Evolutionary conservation across 1,284 basidiomycete genomes (phyloP).

Genomic region (Leccinum pachyderme): DNA sequence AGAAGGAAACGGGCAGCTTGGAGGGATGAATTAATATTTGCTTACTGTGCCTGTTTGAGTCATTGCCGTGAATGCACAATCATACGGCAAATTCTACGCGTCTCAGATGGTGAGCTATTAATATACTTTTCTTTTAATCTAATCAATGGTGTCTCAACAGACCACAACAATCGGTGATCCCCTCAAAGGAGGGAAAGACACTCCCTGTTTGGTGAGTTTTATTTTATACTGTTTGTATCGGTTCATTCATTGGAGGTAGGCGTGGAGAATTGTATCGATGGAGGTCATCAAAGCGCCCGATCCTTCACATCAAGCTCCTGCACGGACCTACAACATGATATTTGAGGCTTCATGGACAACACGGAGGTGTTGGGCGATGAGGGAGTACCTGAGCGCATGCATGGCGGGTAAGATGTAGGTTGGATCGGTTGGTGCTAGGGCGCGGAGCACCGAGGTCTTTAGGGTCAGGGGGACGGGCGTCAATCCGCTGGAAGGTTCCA

Average conservation of each 20-base stretch:
- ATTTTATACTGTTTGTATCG: neutral
- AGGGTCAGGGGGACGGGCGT: neutral
- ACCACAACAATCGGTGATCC: too few species aligned
- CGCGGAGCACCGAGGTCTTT: slow-evolving; percentile 90
- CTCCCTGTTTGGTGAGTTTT: slow-evolving; percentile 79
- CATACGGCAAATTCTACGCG: too few species aligned
- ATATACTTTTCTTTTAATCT: too few species aligned
- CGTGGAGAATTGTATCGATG: slow-evolving; percentile 77
- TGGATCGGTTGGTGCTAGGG: slow-evolving; percentile 76
- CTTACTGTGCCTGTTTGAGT: too few species aligned
- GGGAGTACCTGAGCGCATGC: slow-evolving; percentile 98
- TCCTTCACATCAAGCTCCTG: too few species aligned
- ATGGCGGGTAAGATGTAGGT: slow-evolving; percentile 95
- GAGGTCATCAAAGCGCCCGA: too few species aligned
- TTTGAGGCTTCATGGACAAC: slow-evolving; percentile 68
- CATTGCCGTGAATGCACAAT: too few species aligned
- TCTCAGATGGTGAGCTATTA: too few species aligned
- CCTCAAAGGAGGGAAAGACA: slow-evolving; percentile 66
- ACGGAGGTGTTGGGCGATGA: slow-evolving; percentile 81
- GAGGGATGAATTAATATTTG: slow-evolving; percentile 43
- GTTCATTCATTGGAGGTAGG: slow-evolving; percentile 40
- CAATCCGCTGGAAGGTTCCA: neutral
- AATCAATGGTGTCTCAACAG: too few species aligned
- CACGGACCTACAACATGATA: slow-evolving; percentile 81
- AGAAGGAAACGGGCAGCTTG: slow-evolving; percentile 81